Evolutionary conservation across 352 stramenopile genomes (phyloP), one percentile per base, ranked within the genome.

Genomic region (Salisapilia sapeloensis): DNA sequence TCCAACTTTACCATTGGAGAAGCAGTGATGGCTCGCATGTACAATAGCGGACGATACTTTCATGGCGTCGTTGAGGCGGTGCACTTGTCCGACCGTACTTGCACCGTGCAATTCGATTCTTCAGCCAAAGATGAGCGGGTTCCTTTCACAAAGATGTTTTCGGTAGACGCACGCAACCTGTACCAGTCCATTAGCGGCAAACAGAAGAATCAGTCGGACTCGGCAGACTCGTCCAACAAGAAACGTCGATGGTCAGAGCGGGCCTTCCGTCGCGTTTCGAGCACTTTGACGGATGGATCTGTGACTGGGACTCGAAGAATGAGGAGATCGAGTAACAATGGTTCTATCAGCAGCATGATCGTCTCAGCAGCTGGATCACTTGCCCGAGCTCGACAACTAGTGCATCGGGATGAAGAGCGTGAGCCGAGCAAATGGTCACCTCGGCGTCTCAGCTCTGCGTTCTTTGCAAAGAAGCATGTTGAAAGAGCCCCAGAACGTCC

Each of bases 61-160:
- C 50, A 62, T 19, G 69, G 62, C 8, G 48, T 56, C 29, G 50
- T 84, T 27, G 65, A 84, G 26, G 28, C 11, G 21, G 51, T 84
- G 3, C 42, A 50, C 18, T 62, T 80, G 31, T 70, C 69, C 24
- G 51, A 78, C 10, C 58, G 64, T 18, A 47, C 56, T 18, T 84
- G 69, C 34, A 42, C 38, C n/a, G 64, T 81, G 34, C 56, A 55
- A 7, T 84, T 84, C 20, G 65, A 84, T 31, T 84, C 64, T 2
- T 77, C 60, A 12, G 69, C 76, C 45, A 51, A 53, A 9, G 69
- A 84, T 38, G 52, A 54, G 8, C 33, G 42, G 17, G 62, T 84
- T 19, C 63, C 57, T 29, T 84, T 81, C 31, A 70, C 62, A 10
- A 48, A 48, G 17, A 78, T 78, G 54, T 81, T 81, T 37, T 78